Base-by-base conservation (phyloP, 345 rosid genomes). In the Gossypium ekmanianum region DNA sequence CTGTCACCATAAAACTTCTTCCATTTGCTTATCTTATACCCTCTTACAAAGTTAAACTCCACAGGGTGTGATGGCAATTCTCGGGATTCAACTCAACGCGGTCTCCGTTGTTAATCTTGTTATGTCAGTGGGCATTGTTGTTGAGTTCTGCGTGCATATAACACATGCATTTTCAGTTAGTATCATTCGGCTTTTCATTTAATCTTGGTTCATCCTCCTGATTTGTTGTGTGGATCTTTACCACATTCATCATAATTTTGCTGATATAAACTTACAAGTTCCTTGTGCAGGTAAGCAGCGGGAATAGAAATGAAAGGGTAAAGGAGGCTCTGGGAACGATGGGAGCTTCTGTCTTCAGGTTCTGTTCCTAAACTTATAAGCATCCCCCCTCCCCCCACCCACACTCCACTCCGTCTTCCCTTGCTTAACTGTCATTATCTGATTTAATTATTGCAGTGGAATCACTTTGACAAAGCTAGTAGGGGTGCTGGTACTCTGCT, bases 301-400 rank as follows among this genome's bases (percentile, higher is more conserved):
- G 99, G 54, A 82, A 84, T 76, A 85, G 81, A 83, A 87, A 95
- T 73, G 90, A 93, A 71, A 87, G 99, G 61, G 83, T 92, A 77
- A 91, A 86, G 85, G 97, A 88, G 79, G 92, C 97, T 39, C 83
- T 95, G 8, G 80, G 86, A 51, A 94, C 98, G 3, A 93, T 95
- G 99, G 99, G 99, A 50, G 94, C 98, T 80, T 95, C 99, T 26
- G 99, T 95, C 59, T 95, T 95, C 90, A 95, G 99, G 97, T 91
- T 73, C 26, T 47, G 57, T 56, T 66, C 61, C 73, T 61, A 75
- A 41, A 77, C 67, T 68, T 51, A 44, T 2, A 24, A 66, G 17
- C 10, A 14, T 13, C 5, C 11, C 7, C 10, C 10, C 9, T 29
- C 47, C 58, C 8, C 58, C 20, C 56, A 17, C 10, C 27, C 16